These are phyloP conservation scores for Daldinia loculata DNA, from an alignment of 495 filamentous ascomycete genomes.

Conservation along the genomic window DNA sequence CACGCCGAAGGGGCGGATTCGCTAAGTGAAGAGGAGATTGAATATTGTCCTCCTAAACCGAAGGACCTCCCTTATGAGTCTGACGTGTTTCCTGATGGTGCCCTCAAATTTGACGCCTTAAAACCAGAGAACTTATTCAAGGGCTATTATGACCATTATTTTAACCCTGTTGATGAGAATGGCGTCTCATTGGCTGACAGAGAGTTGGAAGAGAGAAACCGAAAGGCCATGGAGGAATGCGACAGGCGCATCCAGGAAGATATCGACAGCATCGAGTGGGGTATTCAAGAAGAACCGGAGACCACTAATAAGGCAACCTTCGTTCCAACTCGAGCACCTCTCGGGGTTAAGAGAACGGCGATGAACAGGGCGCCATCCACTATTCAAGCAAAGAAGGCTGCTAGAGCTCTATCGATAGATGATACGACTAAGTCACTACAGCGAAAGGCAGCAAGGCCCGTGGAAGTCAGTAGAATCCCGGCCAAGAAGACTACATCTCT, in stretches of 20 bases:
- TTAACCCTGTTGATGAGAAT: constrained; percentile 70
- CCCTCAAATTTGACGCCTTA: constrained; percentile 56
- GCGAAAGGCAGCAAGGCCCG: constrained; percentile 38
- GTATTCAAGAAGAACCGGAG: constrained; percentile 48
- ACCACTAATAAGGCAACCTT: constrained; percentile 45
- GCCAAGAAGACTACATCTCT: constrained; percentile 47
- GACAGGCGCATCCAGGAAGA: constrained; percentile 67
- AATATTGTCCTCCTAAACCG: constrained; percentile 56
- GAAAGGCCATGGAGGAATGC: constrained; percentile 62
- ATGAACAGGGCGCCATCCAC: constrained; percentile 36
- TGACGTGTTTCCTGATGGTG: constrained; percentile 74
- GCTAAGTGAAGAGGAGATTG: constrained; percentile 67
- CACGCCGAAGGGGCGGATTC: constrained; percentile 48
- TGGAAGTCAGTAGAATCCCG: constrained; percentile 40
- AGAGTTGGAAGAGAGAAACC: constrained; percentile 65
- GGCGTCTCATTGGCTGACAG: constrained; percentile 71
- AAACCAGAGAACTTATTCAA: constrained; percentile 71
- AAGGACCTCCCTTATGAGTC: constrained; percentile 77
- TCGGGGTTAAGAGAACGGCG: constrained; percentile 35
- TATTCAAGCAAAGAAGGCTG: constrained; percentile 49
- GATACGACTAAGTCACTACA: constrained; percentile 46
- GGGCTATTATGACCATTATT: constrained; percentile 71
- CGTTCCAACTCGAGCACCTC: constrained; percentile 19
- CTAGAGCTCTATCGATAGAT: constrained; percentile 53
- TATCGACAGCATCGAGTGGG: constrained; percentile 65